Evolutionary conservation across 257 asterid genomes (phyloP), one percentile per base, ranked within the genome.

Genomic region (Gardenia jasminoides): DNA sequence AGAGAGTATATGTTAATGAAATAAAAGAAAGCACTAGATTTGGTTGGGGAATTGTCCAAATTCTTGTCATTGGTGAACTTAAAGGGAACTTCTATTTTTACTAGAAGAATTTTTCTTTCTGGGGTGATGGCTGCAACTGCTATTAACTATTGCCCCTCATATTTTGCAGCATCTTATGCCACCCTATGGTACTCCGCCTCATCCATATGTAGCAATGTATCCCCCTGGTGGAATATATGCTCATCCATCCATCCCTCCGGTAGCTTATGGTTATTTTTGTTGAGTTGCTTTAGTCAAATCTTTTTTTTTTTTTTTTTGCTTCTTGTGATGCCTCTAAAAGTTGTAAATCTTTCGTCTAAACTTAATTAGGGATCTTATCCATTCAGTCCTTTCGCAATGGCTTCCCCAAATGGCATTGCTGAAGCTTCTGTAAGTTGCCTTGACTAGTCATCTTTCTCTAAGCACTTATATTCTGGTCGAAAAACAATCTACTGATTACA

Each of bases 151-250:
- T 69, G 33, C 26, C 47, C 15, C 41, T 39, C 58, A 77, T 77
- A 26, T 67, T 69, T 72, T 87, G 90, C 92, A 94, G 96, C 98
- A 90, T 85, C 88, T 91, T 83, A 92, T 95, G 87, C 97, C 97
- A 75, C 99, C 98, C n/a, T 95, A 92, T 81, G 97, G 97, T 61
- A 89, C 97, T 81, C 96, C 98, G 72, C 98, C 97, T 22, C 98
- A 91, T 84, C 99, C 99, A 65, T 95, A 95, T 77, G 94, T 95
- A 67, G 97, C 98, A 72, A 93, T 95, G 99, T 95, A 95, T 81
- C 98, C 98, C 74, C 97, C 89, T 77, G 97, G 97, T 80, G 92
- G 97, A 68, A 84, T 94, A 67, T 93, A 95, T 80, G 94, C 97
- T 36, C 99, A 95, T 90, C 97, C 99, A 83, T 86, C 98, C 70